These are phyloP conservation scores for Eremothecium gossypii DNA, from an alignment of 1,139 yeast species.

Conservation along the genomic window DNA sequence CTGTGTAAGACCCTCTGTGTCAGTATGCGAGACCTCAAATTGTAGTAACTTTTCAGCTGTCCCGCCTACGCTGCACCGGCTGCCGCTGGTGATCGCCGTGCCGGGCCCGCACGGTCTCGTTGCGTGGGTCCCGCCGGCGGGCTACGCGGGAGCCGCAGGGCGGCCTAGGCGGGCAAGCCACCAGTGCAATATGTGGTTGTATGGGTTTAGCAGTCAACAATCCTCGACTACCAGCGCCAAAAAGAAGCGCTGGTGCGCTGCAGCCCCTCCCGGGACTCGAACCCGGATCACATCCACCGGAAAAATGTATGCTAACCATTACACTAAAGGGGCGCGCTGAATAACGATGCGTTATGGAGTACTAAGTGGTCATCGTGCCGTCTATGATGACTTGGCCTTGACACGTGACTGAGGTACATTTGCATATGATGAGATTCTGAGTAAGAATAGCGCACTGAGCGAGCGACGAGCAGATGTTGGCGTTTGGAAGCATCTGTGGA, in stretches of 20 bases:
- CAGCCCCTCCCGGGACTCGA: slow-evolving; percentile 42
- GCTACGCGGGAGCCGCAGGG: slow-evolving; percentile 2
- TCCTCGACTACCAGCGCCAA: neutral
- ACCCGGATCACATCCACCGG: slow-evolving; percentile 43
- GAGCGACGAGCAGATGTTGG: no score
- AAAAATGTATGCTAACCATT: slow-evolving; percentile 39
- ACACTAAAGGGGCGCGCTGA: slow-evolving; percentile 30
- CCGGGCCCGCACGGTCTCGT: slow-evolving; percentile 1
- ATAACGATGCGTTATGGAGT: no score
- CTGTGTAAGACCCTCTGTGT: neutral
- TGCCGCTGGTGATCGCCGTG: neutral
- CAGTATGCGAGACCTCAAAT: no score
- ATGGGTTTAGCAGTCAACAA: slow-evolving; percentile 4
- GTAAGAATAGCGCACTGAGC: no score
- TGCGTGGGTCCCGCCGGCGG: slow-evolving; percentile 1
- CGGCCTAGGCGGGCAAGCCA: neutral
- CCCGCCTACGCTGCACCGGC: neutral
- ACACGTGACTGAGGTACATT: no score
- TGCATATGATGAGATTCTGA: no score
- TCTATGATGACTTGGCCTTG: no score
- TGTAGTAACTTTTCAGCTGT: no score
- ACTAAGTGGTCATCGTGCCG: no score
- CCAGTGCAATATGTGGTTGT: neutral
- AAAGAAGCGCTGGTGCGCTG: neutral
- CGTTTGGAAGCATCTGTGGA: no score